Evolutionary conservation across 78 protist species (phyloP).

Genomic region (Tieghemostelium lacteum): DNA sequence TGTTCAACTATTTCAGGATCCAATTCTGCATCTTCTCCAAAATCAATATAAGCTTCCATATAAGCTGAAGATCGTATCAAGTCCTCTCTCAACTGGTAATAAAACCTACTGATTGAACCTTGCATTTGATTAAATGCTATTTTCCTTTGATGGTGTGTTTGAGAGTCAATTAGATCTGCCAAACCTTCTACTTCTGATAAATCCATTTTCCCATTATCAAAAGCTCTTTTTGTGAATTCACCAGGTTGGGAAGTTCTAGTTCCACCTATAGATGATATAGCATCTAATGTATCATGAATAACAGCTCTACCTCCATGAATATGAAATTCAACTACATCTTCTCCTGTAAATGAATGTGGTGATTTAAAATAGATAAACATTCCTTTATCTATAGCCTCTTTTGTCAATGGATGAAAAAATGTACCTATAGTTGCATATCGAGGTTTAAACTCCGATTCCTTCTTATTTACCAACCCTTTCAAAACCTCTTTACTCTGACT

Average conservation of each 20-base stretch:
- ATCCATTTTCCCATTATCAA: conserved; percentile 91
- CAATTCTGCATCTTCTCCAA: conserved; percentile 92
- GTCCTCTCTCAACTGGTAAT: neutral
- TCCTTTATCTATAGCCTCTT: conserved; percentile 50
- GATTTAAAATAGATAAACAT: conserved; percentile 51
- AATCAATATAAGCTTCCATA: conserved; percentile 94
- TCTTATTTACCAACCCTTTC: neutral
- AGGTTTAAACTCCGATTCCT: neutral
- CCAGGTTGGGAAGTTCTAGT: conserved; percentile 87
- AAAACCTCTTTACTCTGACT: conserved; percentile 17
- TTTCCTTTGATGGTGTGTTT: conserved; percentile 89
- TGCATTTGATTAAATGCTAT: conserved; percentile 86
- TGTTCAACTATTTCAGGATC: conserved; percentile 78
- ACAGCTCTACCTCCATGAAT: conserved; percentile 94
- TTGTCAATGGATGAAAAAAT: conserved; percentile 43
- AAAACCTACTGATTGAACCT: conserved; percentile 50
- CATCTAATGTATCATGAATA: conserved; percentile 80
- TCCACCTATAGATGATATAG: conserved; percentile 33
- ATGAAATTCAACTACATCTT: conserved; percentile 94
- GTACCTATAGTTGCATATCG: conserved; percentile 12
- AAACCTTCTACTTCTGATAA: conserved; percentile 92
- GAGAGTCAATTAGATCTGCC: conserved; percentile 89
- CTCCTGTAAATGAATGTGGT: conserved; percentile 96
- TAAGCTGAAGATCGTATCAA: conserved; percentile 83
- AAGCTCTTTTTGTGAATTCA: conserved; percentile 94